Base-by-base conservation (phyloP, 371 early-diverging fungal species). In the Actinomucor elegans region DNA sequence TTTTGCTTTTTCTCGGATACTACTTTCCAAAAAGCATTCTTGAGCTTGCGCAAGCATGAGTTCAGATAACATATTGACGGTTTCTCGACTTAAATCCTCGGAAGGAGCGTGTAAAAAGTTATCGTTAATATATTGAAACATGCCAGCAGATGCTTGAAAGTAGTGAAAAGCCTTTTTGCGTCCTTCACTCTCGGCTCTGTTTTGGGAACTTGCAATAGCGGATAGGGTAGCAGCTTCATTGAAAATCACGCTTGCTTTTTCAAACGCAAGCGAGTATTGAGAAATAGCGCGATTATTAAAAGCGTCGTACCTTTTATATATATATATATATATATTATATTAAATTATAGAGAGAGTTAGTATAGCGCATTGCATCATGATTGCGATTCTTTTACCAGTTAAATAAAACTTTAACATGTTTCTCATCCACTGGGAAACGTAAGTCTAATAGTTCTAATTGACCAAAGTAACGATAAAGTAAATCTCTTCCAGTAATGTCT, bases 61-160 rank as follows among this genome's bases (percentile, higher is more conserved):
- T 23, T 91, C 84, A 12, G 79, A 79, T 28, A 97, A 69, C 55
- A 90, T 74, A 50, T 90, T 91, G 51, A 97, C 89, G 1, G 92
- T 87, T 38, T 94, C 93, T 31, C 91, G 80, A 52, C 91, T 88
- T 52, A 98, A 66, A 70, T 98, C 98, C 12, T 86, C 79, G 2
- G 94, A 91, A 0, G 97, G 97, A 12, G 97, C 93, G 60, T 98
- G 97, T 41, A 96, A 69, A 74, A 97, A 96, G 70, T 96, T 97
- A 55, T 97, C 96, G 66, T 92, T 95, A 71, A 98, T 96, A 67
- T 89, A 96, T 43, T 86, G 76, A 77, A 92, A 95, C 63, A 94
- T 82, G 14, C 94, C 94, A 15, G 98, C 96, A 2, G 96, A 87
- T 7, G 89, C 88, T 69, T 96, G 97, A 53, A 94, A 92, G 66